These are phyloP conservation scores for Aspergillus sclerotialis DNA, from an alignment of 2,329 filamentous ascomycete species.

Conservation along the genomic window DNA sequence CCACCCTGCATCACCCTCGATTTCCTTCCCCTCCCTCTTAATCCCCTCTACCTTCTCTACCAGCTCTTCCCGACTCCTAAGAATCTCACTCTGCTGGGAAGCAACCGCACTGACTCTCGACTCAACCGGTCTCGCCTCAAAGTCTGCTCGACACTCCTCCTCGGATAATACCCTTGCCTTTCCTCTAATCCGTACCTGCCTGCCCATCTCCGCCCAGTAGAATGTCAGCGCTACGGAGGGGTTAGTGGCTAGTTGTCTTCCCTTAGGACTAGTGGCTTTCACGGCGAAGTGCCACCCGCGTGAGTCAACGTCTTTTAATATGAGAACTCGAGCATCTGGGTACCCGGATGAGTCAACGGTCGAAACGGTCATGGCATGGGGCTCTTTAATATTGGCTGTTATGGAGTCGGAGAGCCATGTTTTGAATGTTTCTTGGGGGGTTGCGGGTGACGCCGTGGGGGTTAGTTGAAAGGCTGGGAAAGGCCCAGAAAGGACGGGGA, in stretches of 20 bases:
- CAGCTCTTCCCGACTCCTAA: slow-evolving; percentile 4
- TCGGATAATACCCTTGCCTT: slow-evolving; percentile 3
- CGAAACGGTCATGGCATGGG: slow-evolving; percentile 13
- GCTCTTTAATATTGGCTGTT: slow-evolving; percentile 5
- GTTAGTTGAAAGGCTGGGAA: background rate
- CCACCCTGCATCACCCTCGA: no score
- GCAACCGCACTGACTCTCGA: slow-evolving; percentile 10
- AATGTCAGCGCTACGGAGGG: slow-evolving; percentile 8
- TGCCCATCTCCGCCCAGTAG: slow-evolving; percentile 11
- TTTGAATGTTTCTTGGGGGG: slow-evolving; percentile 9
- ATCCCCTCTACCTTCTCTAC: slow-evolving; percentile 1
- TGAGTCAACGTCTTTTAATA: slow-evolving; percentile 11
- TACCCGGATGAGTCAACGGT: slow-evolving; percentile 8
- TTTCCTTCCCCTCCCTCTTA: no score
- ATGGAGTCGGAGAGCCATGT: slow-evolving; percentile 9
- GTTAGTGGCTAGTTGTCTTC: slow-evolving; percentile 4
- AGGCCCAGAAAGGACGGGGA: background rate
- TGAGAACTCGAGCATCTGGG: slow-evolving; percentile 11
- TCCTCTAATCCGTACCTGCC: slow-evolving; percentile 10
- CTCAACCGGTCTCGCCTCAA: slow-evolving; percentile 4
- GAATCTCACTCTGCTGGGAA: slow-evolving; percentile 10
- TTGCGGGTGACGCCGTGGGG: background rate
- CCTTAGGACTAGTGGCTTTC: slow-evolving; percentile 11
- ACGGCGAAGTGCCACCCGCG: slow-evolving; percentile 15
- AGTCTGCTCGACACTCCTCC: slow-evolving; percentile 7